Base-by-base conservation (phyloP, 495 filamentous ascomycete genomes). In the Xylaria intraflava region DNA sequence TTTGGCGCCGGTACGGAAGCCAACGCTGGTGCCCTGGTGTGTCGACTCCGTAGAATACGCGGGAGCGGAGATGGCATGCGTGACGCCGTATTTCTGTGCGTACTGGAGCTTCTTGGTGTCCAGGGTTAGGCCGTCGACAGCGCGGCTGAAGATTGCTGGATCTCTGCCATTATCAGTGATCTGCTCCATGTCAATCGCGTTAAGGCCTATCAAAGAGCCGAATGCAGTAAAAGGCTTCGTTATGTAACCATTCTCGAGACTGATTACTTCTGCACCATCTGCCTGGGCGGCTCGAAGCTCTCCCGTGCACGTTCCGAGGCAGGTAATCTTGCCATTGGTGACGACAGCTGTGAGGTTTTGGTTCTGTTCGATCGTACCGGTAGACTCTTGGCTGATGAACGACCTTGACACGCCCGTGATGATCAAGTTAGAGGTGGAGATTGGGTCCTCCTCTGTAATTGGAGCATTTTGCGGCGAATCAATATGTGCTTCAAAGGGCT, bases 221-320 rank as follows among this genome's bases (percentile, higher is more conserved):
- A 83, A 74, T 10, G 76, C 75, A 2, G 78, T 82, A 53, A 83
- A 72, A 0, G 81, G 77, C 5, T 71, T 74, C 6, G 75, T 73
- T 3, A 84, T 62, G 58, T 82, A 72, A 16, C 83, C 83, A 51
- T 84, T 74, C 47, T 69, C 45, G 22, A 86, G 75, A 6, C 58
- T 5, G 35, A 85, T 67, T 45, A 69, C 58, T n/a, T 52, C 65
- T 10, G 47, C 63, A 2, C 69, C 57, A 12, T 55, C 46, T 5
- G 58, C 48, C 16, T 61, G 44, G 5, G 69, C 68, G 2, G 57
- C 62, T 12, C 62, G 48, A 14, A 71, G 49, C 39, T 72, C 69
- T 6, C 54, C 33, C n/a, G 64, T 60, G 52, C 79, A 74, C n/a
- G 33, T n/a, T 23, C 73, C 74, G 27, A 75, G 23, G 51, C 82